Evolutionary conservation across 1,284 basidiomycete species (phyloP), one percentile per base, ranked within the genome.

Genomic region (Rhizoctonia solani): DNA sequence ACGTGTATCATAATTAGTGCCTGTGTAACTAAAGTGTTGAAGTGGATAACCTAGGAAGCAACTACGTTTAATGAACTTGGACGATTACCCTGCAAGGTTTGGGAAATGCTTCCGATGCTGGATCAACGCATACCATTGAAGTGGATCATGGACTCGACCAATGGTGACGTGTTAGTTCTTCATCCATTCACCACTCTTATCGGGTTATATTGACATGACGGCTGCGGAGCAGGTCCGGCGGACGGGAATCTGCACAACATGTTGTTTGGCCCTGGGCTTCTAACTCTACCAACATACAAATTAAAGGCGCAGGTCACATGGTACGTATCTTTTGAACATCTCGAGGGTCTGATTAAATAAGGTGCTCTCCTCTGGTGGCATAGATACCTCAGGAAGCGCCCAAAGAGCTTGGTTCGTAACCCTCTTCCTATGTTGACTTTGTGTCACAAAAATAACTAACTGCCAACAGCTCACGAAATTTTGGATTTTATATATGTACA

Each of bases 271-370:
- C 83, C 14, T 76, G 88, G 37, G 80, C 82, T 1, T 77, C 71
- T 56, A 88, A 89, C 71, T 73, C 84, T 30, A 81, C 81, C 9
- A 88, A 90, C 72, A 74, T 84, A 1, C 74, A 81, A 19, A 80
- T 90, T 55, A 71, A 75, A 8, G 78, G 74, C 41, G 81, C 83
- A 29, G 84, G 85, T 0, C 88, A 90, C 80, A 74, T 90, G 70
- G 85, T 87, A 69, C 52, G 81, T 16, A n/a, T 2, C 37, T 13
- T 37, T 34, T 47, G 49, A 49, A 49, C 46, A 39, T 25, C 29
- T 44, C 19, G 37, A 5, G 25, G 49, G 41, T 39, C 9, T 39
- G 8, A 39, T 16, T 39, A 39, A 39, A n/a, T n/a, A n/a, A n/a
- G 3, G 27, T 50, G 9, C 53, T 27, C 9, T 13, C 5, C n/a